Evolutionary conservation across 2,329 filamentous ascomycete genomes (phyloP), one percentile per base, ranked within the genome.

Genomic region (Microdochium paspali): DNA sequence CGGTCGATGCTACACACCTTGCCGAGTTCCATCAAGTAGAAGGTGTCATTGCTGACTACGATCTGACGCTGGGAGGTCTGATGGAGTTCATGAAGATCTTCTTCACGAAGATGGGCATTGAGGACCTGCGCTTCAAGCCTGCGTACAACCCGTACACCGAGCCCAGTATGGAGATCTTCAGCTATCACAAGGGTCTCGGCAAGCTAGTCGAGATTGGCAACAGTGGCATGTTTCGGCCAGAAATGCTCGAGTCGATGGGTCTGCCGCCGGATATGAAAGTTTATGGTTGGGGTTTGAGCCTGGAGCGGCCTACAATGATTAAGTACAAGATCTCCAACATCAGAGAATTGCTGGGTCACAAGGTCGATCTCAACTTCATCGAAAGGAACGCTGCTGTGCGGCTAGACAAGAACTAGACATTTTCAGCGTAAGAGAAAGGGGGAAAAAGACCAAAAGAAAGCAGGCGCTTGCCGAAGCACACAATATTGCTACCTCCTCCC

Each of bases 1-100:
- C 89, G 2, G 90, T 98, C 49, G 93, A 98, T 61, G 90, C 90
- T 13, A 98, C 93, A 9, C 93, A 98, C 74, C 70, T 98, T 61
- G 90, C 90, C 32, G 93, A 98, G 68, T 98, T 98, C 77, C 93
- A 98, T 71, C 93, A 98, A 65, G 88, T 97, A 28, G 93, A 98
- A 70, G 93, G 93, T 67, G 91, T 98, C 45, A 97, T 98, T 69
- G 93, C 93, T 24, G 93, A 98, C 69, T 97, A 95, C 65, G 86
- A 85, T 30, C 76, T 98, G 52, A 94, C 91, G 1, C 79, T 97
- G 18, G 93, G 93, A 56, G 93, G 90, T 44, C 74, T 97, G 49
- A 95, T 96, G 76, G 88, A 78, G 80, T 70, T 97, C 73, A 90
- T 97, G 78, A 85, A 91, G 60, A 83, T 89, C 60, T 97, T 98